A percentile compares a stretch with the other conserved stretches of the same genome.
phyloP scores from a whole-genome alignment of 2,329 filamentous ascomycete genomes.

The Xylariaceae sp. region DNA sequence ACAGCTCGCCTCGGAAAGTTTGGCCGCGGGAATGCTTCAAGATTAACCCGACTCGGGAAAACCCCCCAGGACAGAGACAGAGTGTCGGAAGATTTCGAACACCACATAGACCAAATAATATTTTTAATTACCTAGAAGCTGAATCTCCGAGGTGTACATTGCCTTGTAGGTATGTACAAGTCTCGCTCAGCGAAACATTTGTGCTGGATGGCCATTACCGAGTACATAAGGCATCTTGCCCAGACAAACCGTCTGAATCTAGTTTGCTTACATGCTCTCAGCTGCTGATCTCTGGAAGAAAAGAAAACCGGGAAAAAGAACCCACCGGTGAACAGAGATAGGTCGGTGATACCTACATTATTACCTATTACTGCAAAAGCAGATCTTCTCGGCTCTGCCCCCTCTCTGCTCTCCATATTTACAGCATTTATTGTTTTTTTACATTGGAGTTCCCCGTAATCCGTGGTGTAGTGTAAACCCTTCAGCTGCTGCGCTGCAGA shows the following conservation, averaged over 20 bases:
- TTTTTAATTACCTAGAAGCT: conserved; percentile 7
- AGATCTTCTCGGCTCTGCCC: neutral
- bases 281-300: neutral
- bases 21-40: conserved; percentile 16
- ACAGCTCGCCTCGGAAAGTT: conserved; percentile 7
- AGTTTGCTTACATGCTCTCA: conserved; percentile 4
- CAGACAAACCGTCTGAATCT: neutral
- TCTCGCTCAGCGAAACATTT: conserved; percentile 15
- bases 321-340: neutral
- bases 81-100: conserved; percentile 11
- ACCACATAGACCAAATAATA: neutral
- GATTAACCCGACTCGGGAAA: conserved; percentile 16
- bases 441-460: conserved; percentile 19
- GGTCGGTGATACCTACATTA: conserved; percentile 5
- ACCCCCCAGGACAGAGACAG: conserved; percentile 15
- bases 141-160: conserved; percentile 3
- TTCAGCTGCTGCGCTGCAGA: conserved; percentile 11
- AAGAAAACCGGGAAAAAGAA: neutral
- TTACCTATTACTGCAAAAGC: neutral
- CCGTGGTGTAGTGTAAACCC: neutral
- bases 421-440: neutral
- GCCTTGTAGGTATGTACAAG: conserved; percentile 2
- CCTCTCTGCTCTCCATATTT: conserved; percentile 3
- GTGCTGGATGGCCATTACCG: conserved; percentile 3
- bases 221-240: conserved; percentile 8